Evolutionary conservation across 108 stramenopile species (phyloP).

Genomic region (Conticribra guillardii): DNA sequence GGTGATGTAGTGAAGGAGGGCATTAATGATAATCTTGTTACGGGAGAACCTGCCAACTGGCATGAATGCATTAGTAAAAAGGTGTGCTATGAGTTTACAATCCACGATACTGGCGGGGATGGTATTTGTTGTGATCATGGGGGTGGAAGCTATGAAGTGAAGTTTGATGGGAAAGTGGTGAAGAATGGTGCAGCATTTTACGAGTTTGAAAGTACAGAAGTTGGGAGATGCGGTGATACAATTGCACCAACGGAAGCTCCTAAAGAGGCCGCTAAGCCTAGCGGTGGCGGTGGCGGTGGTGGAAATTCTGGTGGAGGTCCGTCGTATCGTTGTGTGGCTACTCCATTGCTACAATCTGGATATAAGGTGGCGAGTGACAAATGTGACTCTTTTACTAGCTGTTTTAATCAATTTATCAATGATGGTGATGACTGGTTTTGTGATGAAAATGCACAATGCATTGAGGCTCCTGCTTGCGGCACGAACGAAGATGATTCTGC

Average conservation of each 20-base stretch:
- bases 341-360: constrained; percentile 17
- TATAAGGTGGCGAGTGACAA: constrained; percentile 24
- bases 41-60: constrained; percentile 4
- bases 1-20: constrained; percentile 5
- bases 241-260: neutral
- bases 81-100: constrained; percentile 38
- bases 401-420: constrained; percentile 39
- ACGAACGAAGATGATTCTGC: neutral
- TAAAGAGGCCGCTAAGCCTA: neutral
- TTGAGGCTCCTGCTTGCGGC: constrained; percentile 17
- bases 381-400: constrained; percentile 29
- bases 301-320: constrained; percentile 9
- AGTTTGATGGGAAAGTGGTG: constrained; percentile 20
- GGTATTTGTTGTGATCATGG: constrained; percentile 53
- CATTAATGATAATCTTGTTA: constrained; percentile 4
- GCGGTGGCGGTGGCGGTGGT: neutral
- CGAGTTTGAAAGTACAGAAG: constrained; percentile 25
- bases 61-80: neutral
- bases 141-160: constrained; percentile 33
- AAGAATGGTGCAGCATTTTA: constrained; percentile 39
- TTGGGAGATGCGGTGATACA: constrained; percentile 29
- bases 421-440: constrained; percentile 49
- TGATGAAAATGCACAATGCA: constrained; percentile 26
- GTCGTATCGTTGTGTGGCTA: constrained; percentile 24
- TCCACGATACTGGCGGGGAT: constrained; percentile 45